phyloP scores from a whole-genome alignment of 495 filamentous ascomycete genomes.

The Neurospora intermedia region DNA sequence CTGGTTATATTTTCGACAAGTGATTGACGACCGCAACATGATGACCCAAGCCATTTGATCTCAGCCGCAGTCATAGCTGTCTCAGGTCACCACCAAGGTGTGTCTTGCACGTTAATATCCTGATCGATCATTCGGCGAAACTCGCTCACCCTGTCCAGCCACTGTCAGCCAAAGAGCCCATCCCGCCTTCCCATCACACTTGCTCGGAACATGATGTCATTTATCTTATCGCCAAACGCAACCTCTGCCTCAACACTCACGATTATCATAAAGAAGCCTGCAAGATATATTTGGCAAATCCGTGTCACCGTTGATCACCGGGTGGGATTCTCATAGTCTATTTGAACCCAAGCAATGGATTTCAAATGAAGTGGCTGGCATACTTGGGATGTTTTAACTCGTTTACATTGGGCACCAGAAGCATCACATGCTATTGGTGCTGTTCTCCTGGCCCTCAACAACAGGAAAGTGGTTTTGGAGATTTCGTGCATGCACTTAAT shows the following conservation, averaged over 20 bases:
- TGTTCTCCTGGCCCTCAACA: background rate
- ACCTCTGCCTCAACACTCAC: background rate
- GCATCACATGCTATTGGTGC: background rate
- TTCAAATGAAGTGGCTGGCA: background rate
- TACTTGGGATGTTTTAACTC: background rate
- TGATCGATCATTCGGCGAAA: background rate
- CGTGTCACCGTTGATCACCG: background rate
- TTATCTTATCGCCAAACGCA: background rate
- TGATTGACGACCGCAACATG: background rate
- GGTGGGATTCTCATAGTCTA: background rate
- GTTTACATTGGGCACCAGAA: background rate
- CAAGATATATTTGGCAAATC: background rate
- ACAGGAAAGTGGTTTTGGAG: background rate
- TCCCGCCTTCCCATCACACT: background rate
- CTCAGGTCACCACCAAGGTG: background rate
- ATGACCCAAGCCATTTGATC: background rate
- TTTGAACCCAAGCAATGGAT: background rate
- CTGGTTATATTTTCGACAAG: background rate
- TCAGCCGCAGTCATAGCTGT: background rate
- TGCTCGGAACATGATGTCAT: background rate
- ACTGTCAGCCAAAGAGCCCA: background rate
- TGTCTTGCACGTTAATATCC: background rate
- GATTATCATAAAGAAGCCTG: background rate
- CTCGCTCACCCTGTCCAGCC: background rate
- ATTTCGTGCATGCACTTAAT: background rate